These are phyloP conservation scores for Withania somnifera DNA, from an alignment of 305 asterid genomes.

Conservation along the genomic window DNA sequence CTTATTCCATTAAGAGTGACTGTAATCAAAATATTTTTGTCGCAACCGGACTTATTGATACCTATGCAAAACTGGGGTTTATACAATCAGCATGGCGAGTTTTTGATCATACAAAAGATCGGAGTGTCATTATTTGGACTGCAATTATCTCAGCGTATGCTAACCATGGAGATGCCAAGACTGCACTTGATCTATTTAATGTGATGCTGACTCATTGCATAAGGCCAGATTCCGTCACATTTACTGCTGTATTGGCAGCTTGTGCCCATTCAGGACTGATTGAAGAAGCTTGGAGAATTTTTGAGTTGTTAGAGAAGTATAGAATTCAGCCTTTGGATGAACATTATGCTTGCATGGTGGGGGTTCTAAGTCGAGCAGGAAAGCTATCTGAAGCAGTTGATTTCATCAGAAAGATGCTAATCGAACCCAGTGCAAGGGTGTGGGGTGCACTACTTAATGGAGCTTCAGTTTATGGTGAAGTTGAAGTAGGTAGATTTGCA, in stretches of 20 bases:
- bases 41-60: constrained; percentile 62
- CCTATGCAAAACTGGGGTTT: constrained; percentile 71
- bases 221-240: constrained; percentile 61
- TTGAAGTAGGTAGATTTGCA: constrained; percentile 53
- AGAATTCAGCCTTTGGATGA: constrained; percentile 46
- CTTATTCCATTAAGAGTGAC: constrained; percentile 43
- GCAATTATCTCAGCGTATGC: constrained; percentile 75
- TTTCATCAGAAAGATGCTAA: constrained; percentile 57
- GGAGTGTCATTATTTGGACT: constrained; percentile 78
- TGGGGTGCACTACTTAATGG: constrained; percentile 89
- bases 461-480: constrained; percentile 55
- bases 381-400: constrained; percentile 54
- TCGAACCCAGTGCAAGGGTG: constrained; percentile 47
- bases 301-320: constrained; percentile 32
- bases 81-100: constrained; percentile 45
- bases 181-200: constrained; percentile 46
- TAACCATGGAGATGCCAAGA: constrained; percentile 59
- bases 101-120: constrained; percentile 36
- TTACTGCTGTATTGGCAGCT: constrained; percentile 70
- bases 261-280: constrained; percentile 83
- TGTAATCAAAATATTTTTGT: constrained; percentile 47
- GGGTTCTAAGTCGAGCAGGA: constrained; percentile 61
- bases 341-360: constrained; percentile 74
- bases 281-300: constrained; percentile 46
- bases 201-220: constrained; percentile 45